These are phyloP conservation scores for Debaryomyces subglobosus DNA, from an alignment of 1,139 yeast species.

Conservation along the genomic window DNA sequence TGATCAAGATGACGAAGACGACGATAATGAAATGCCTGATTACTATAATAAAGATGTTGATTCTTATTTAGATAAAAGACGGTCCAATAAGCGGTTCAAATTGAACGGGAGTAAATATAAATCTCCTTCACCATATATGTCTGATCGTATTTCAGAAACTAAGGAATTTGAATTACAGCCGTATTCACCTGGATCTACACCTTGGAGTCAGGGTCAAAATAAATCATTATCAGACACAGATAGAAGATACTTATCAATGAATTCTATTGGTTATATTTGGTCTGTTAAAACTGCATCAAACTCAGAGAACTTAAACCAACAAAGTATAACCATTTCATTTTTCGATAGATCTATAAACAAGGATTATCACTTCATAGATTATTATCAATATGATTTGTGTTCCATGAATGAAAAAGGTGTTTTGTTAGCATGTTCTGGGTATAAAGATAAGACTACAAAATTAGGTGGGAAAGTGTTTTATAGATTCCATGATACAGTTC, in stretches of 20 bases:
- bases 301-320: slow-evolving; percentile 32
- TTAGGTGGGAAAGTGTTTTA: slow-evolving; percentile 41
- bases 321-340: slow-evolving; percentile 81
- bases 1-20: slow-evolving; percentile 38
- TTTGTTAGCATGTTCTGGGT: slow-evolving; percentile 56
- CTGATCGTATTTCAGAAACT: slow-evolving; percentile 5
- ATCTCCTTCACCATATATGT: slow-evolving; percentile 7
- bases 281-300: slow-evolving; percentile 53
- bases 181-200: slow-evolving; percentile 82
- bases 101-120: slow-evolving; percentile 20
- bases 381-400: slow-evolving; percentile 71
- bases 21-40: slow-evolving; percentile 14
- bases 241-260: slow-evolving; percentile 81
- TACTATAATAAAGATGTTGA: slow-evolving; percentile 21
- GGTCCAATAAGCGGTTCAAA: slow-evolving; percentile 30
- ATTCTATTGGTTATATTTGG: slow-evolving; percentile 82
- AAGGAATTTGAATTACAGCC: slow-evolving; percentile 28
- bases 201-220: slow-evolving; percentile 55
- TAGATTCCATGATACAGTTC: slow-evolving; percentile 48
- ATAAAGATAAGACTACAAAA: slow-evolving; percentile 18
- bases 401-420: slow-evolving; percentile 70
- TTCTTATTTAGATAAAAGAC: slow-evolving; percentile 19
- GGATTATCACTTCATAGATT: slow-evolving; percentile 86
- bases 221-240: slow-evolving; percentile 23
- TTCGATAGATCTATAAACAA: slow-evolving; percentile 79